These are phyloP conservation scores for Linanthus parryae DNA, from an alignment of 148 eudicot genomes.

Conservation along the genomic window DNA sequence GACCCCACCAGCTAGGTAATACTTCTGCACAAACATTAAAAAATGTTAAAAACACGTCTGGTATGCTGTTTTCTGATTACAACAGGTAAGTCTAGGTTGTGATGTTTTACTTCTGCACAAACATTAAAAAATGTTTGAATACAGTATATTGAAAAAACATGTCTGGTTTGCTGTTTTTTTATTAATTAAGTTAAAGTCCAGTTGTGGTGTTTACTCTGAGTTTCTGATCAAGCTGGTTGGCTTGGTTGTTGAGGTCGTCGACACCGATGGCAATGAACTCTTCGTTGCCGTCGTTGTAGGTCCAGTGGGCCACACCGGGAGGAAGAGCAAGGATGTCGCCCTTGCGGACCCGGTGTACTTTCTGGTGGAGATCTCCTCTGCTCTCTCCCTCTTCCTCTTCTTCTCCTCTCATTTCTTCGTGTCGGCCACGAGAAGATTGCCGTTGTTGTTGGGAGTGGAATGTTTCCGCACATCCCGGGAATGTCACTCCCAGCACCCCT, in stretches of 20 bases:
- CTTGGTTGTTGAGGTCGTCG: slow-evolving; percentile 56
- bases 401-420: slow-evolving; percentile 1
- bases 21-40: slow-evolving; percentile 33
- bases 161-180: too few species aligned
- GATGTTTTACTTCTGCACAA: too few species aligned
- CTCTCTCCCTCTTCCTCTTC: not conserved
- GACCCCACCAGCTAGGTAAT: slow-evolving; percentile 52
- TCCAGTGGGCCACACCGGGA: slow-evolving; percentile 60
- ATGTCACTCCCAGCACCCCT: slow-evolving; percentile 42
- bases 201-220: slow-evolving; percentile 39
- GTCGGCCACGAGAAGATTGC: slow-evolving; percentile 7
- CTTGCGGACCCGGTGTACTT: slow-evolving; percentile 41
- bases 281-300: slow-evolving; percentile 56
- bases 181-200: too few species aligned
- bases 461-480: slow-evolving; percentile 85
- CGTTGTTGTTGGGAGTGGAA: slow-evolving; percentile 38
- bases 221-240: slow-evolving; percentile 65
- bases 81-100: too few species aligned
- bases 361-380: slow-evolving; percentile 48
- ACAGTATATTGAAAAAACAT: too few species aligned
- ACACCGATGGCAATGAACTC: slow-evolving; percentile 44
- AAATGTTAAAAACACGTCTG: too few species aligned
- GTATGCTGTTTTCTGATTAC: too few species aligned
- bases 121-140: too few species aligned
- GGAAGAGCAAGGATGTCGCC: slow-evolving; percentile 76